Evolutionary conservation across 345 rosid genomes (phyloP).

Genomic region (Rhodamnia rubescens): DNA sequence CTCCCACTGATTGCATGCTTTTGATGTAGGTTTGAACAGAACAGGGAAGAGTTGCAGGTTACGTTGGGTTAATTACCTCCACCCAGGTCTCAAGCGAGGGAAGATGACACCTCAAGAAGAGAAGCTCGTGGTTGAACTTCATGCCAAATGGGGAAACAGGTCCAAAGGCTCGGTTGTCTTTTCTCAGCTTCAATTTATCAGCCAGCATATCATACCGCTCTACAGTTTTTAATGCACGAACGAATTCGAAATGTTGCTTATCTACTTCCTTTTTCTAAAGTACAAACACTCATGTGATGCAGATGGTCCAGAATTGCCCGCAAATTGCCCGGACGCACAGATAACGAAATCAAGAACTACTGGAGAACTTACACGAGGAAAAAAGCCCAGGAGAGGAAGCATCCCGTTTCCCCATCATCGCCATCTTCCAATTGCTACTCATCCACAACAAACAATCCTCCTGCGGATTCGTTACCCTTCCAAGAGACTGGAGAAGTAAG

Average conservation of each 20-base stretch:
- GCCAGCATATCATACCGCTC: not conserved
- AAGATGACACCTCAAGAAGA: constrained; percentile 97
- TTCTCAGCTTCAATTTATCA: not conserved
- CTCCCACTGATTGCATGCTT: constrained; percentile 52
- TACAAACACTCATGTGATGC: not conserved
- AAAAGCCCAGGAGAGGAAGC: constrained; percentile 70
- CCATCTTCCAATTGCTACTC: constrained; percentile 42
- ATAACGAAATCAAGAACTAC: constrained; percentile 91
- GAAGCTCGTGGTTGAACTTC: constrained; percentile 84
- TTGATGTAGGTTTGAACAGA: constrained; percentile 97
- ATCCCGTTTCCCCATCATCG: constrained; percentile 23
- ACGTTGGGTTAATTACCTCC: constrained; percentile 97
- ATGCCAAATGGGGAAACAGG: constrained; percentile 97
- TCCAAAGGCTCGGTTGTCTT: constrained; percentile 3
- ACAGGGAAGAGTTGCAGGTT: constrained; percentile 99
- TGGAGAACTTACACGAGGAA: constrained; percentile 95
- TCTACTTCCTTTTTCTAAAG: not conserved
- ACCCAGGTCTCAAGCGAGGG: constrained; percentile 95
- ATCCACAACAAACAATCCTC: constrained; percentile 39
- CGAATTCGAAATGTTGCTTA: not conserved
- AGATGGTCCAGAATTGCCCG: constrained; percentile 98
- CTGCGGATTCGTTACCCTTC: constrained; percentile 30
- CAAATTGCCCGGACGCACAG: constrained; percentile 89
- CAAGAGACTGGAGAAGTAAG: constrained; percentile 41
- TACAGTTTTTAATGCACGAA: not conserved